Evolutionary conservation across 2,329 filamentous ascomycete species (phyloP), one percentile per base, ranked within the genome.

Genomic region (Calonectria fujianensis): DNA sequence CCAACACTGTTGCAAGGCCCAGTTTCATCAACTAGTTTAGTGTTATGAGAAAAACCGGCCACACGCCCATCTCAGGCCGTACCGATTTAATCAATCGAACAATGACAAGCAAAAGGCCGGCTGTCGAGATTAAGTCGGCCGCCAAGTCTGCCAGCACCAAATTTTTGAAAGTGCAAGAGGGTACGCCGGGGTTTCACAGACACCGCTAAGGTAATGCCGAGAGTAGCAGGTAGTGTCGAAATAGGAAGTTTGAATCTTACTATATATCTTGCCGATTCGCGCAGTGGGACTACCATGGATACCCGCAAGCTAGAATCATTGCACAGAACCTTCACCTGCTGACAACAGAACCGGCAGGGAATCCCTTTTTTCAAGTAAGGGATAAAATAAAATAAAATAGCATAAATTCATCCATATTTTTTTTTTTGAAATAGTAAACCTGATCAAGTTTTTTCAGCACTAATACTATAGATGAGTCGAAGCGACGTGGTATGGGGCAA

Each of bases 191-290:
- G 57, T 63, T 16, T 16, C 57, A 63, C 57, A 63, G 27, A 7
- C 57, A 41, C 37, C 57, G 57, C 57, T 63, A 39, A 41, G 35
- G 31, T 48, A 9, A 48, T 63, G 57, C 57, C 57, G 57, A 63
- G 35, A 39, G 35, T 13, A 29, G 35, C 24, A 16, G 24, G 57
- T 27, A 41, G 14, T 41, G 35, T 61, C 37, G 14, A 63, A 41
- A 29, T 41, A 27, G 57, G 24, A 48, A 48, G 45, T 48, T n/a
- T 63, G 35, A 63, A 63, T 63, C 24, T 41, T 63, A 11, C 14
- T 31, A 41, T 63, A 24, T 39, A 16, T 41, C 35, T 24, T 41
- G 52, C 52, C 52, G 31, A 57, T 57, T 57, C 35, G 18, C 29
- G 52, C 31, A 35, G 31, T 32, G n/a, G 20, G 20, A 48, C 45